Base-by-base conservation (phyloP, 1,139 yeast genomes). In the Saccharomyces pastorianus region DNA sequence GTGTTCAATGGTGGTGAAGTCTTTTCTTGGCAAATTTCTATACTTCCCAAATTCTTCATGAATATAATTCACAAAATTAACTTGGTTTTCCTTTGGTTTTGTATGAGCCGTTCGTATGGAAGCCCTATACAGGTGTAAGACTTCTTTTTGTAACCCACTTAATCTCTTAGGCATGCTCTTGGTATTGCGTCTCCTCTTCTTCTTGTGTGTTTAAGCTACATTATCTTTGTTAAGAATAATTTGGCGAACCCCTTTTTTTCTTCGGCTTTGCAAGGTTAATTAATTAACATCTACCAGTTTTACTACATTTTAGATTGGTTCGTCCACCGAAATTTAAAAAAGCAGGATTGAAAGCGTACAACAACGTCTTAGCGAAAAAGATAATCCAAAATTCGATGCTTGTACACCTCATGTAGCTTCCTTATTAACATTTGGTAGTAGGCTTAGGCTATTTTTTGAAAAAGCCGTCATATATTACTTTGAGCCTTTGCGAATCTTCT, bases 1-100 rank as follows among this genome's bases (percentile, higher is more conserved):
- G 71, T 90, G 93, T 68, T 93, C 99, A 51, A 93, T 83, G 1
- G 96, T 88, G 41, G 85, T 77, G 67, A 91, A 91, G 64, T 88
- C 96, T 64, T 88, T 85, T 66, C 88, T 83, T 34, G 87, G 82
- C 14, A 91, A 70, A 32, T 70, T 63, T 50, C 75, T 73, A 67
- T 84, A 76, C 62, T 82, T 81, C n/a, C 68, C 73, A 67, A 93
- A 93, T 66, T 88, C 95, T 11, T 64, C 67, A 49, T 84, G 66
- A 28, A 71, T 65, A 56, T 63, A 74, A n/a, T 58, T 59, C 20
- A 73, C 53, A 55, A 74, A 74, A 55, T 73, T 70, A 7, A 56
- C 58, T 54, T 68, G 71, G 55, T 67, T 73, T 42, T 68, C 68
- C 23, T 31, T 49, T 8, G 93, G 93, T 64, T 86, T 86, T 1